These are phyloP conservation scores for Sporothrix humicola DNA, from an alignment of 2,329 filamentous ascomycete species.

Conservation along the genomic window DNA sequence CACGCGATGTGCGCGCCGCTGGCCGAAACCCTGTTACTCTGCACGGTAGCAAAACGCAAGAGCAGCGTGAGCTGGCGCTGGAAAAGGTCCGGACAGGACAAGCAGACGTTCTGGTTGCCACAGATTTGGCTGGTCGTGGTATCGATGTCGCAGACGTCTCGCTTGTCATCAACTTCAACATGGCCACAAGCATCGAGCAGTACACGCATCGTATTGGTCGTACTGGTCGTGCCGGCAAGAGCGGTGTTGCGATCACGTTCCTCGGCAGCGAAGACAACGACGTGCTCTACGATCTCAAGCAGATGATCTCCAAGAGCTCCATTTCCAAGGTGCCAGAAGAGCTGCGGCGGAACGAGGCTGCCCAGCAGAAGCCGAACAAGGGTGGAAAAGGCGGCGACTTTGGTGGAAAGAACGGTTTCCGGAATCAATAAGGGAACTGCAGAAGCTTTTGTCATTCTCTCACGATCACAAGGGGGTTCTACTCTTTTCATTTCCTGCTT, in stretches of 20 bases:
- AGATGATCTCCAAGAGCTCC: slow-evolving; percentile 90
- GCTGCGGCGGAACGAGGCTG: slow-evolving; percentile 83
- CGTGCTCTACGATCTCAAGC: slow-evolving; percentile 90
- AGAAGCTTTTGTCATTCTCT: background rate
- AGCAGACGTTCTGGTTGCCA: slow-evolving; percentile 90
- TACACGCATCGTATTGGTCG: slow-evolving; percentile 97
- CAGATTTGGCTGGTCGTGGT: slow-evolving; percentile 93
- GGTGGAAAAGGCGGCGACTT: slow-evolving; percentile 38
- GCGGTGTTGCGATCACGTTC: slow-evolving; percentile 94
- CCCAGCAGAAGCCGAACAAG: slow-evolving; percentile 74
- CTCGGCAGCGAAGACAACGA: slow-evolving; percentile 88
- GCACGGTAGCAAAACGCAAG: slow-evolving; percentile 95
- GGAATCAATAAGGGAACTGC: background rate
- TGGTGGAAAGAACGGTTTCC: slow-evolving; percentile 15
- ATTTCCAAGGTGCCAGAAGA: slow-evolving; percentile 93
- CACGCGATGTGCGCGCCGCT: slow-evolving; percentile 91
- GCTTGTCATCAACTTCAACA: slow-evolving; percentile 98
- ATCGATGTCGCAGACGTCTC: slow-evolving; percentile 95
- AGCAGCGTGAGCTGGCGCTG: slow-evolving; percentile 93
- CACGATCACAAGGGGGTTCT: slow-evolving; percentile 11
- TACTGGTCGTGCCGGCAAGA: slow-evolving; percentile 97
- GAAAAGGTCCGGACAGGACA: slow-evolving; percentile 79
- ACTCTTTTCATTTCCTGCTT: background rate
- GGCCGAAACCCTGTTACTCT: slow-evolving; percentile 89
- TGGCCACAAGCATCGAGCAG: slow-evolving; percentile 89